These are phyloP conservation scores for Sesbania bispinosa DNA, from an alignment of 306 rosid genomes.

Conservation along the genomic window DNA sequence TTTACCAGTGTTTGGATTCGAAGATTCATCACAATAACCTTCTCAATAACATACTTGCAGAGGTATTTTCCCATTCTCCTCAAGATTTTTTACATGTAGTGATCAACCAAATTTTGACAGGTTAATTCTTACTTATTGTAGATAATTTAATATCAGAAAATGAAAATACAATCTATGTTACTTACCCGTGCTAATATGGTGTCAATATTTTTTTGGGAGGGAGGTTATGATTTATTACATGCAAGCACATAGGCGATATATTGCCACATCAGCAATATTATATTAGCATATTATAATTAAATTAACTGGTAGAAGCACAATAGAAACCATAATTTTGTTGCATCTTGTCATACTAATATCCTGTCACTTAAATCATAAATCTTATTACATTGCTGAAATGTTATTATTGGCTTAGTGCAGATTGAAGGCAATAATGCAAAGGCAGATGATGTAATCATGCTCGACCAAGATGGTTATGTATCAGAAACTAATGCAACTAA, in stretches of 20 bases:
- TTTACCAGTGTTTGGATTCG: constrained; percentile 24
- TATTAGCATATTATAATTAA: neutral
- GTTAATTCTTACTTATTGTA: neutral
- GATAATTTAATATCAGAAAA: neutral
- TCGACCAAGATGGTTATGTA: constrained; percentile 51
- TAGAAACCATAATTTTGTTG: neutral
- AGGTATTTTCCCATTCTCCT: constrained; percentile 17
- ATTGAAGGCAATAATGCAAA: constrained; percentile 24
- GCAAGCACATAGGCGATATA: neutral
- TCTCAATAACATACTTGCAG: constrained; percentile 21
- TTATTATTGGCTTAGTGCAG: constrained; percentile 6
- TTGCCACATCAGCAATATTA: neutral
- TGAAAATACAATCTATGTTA: neutral
- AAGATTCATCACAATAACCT: constrained; percentile 27
- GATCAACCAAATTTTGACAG: neutral
- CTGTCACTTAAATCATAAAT: too few species aligned
- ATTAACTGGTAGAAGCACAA: neutral
- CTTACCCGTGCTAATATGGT: neutral
- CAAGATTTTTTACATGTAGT: too few species aligned
- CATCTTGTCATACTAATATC: neutral
- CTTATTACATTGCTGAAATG: too few species aligned
- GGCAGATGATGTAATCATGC: constrained; percentile 25
- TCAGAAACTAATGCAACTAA: constrained; percentile 89
- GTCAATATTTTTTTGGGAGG: neutral
- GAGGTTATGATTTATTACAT: neutral